phyloP scores from a whole-genome alignment of 495 filamentous ascomycete genomes.

The Daldinia vernicosa region DNA sequence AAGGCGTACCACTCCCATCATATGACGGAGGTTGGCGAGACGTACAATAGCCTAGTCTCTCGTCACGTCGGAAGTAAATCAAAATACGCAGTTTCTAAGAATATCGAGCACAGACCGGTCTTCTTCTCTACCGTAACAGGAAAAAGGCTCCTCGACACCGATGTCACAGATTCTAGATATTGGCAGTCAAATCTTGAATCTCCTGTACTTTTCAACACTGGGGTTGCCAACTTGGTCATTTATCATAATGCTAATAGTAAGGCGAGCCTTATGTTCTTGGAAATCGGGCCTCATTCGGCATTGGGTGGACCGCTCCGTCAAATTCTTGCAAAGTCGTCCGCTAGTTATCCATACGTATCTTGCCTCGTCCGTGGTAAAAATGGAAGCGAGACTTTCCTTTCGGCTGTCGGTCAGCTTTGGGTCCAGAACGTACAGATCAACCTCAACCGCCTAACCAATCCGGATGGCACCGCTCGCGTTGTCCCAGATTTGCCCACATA shows the following conservation, averaged over 20 bases:
- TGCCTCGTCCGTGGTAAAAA: constrained; percentile 24
- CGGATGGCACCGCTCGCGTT: background rate
- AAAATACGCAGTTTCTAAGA: background rate
- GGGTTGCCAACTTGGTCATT: background rate
- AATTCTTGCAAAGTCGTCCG: constrained; percentile 34
- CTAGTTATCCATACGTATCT: constrained; percentile 41
- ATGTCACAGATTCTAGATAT: constrained; percentile 45
- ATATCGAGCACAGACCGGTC: background rate
- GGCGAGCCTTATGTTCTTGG: constrained; percentile 50
- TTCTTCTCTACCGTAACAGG: constrained; percentile 31
- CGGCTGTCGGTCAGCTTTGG: constrained; percentile 44
- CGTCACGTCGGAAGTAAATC: constrained; percentile 45
- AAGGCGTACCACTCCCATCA: constrained; percentile 65
- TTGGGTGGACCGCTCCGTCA: constrained; percentile 52
- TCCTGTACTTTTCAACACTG: constrained; percentile 57
- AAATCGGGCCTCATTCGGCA: constrained; percentile 64
- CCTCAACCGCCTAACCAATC: constrained; percentile 18
- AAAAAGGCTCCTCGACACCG: constrained; percentile 22
- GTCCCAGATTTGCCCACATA: constrained; percentile 58
- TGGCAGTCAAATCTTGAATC: constrained; percentile 58
- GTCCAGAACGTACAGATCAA: constrained; percentile 19
- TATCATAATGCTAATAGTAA: constrained; percentile 49
- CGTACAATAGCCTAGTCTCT: background rate
- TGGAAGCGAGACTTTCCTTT: constrained; percentile 45
- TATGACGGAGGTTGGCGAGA: constrained; percentile 45